Conservation (phyloP, 345 rosid genomes). For the Toxicodendron radicans region DNA sequence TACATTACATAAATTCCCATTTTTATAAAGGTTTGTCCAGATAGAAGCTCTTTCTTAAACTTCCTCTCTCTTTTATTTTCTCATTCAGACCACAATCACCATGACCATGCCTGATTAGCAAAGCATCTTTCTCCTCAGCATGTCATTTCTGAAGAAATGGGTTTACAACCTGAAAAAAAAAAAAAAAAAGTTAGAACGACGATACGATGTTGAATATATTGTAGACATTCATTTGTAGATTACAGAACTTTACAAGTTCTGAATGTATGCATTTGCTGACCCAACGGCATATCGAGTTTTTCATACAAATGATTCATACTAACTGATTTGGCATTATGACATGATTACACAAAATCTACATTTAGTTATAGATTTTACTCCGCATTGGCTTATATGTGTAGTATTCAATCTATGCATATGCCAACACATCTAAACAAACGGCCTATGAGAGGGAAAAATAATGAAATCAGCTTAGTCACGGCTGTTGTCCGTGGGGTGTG, state of each 20-base stretch:
- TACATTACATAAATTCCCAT: constrained; percentile 18
- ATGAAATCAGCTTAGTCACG: neutral
- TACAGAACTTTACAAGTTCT: neutral
- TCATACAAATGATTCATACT: neutral
- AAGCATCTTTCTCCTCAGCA: constrained; percentile 39
- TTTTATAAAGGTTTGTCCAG: constrained; percentile 14
- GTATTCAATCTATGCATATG: neutral
- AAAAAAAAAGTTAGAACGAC: neutral
- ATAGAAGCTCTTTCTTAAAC: constrained; percentile 15
- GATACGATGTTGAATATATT: neutral
- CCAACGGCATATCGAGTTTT: neutral
- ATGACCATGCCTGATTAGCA: constrained; percentile 2
- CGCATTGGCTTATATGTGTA: no score
- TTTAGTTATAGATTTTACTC: no score
- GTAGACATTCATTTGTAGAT: neutral
- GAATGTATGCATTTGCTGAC: neutral
- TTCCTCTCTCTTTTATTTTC: constrained; percentile 15
- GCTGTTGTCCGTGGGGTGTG: neutral
- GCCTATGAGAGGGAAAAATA: neutral
- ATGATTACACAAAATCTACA: no score
- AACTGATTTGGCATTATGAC: no score
- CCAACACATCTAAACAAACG: neutral
- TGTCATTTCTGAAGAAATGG: constrained; percentile 40
- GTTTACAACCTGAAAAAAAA: constrained; percentile 26
- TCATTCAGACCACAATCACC: constrained; percentile 22